Evolutionary conservation across 2,329 filamentous ascomycete genomes (phyloP).

Genomic region (Daldinia sp.): DNA sequence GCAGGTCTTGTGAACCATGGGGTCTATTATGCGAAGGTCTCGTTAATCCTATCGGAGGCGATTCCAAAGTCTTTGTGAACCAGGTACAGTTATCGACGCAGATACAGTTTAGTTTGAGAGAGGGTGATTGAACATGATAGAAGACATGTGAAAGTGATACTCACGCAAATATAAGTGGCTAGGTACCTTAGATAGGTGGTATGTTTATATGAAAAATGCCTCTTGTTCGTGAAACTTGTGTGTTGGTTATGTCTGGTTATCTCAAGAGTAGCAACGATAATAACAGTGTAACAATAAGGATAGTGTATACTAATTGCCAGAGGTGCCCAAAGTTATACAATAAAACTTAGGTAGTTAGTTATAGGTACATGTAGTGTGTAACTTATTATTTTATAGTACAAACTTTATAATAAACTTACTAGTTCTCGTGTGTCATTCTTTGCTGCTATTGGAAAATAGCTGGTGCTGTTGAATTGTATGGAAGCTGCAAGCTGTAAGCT

Average conservation of each 20-base stretch:
- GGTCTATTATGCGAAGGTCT: not conserved
- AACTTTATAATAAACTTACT: not conserved
- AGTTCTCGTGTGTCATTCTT: not conserved
- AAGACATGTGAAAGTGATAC: not conserved
- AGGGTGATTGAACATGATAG: not conserved
- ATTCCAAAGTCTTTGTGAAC: not conserved
- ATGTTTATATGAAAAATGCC: not conserved
- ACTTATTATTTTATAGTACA: not conserved
- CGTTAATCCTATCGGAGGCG: not conserved
- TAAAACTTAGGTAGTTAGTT: too few relatives aligned
- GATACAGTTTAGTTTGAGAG: not conserved
- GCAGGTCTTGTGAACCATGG: not conserved
- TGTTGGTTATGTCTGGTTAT: not conserved
- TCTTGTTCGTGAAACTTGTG: not conserved
- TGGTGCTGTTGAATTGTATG: not conserved
- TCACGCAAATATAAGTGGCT: too few relatives aligned
- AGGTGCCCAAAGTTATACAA: too few relatives aligned
- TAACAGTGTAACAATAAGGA: not conserved
- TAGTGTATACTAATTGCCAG: not conserved
- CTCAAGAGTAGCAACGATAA: not conserved
- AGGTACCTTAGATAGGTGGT: too few relatives aligned
- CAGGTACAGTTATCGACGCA: not conserved
- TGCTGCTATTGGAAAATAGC: not conserved
- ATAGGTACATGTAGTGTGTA: not conserved
- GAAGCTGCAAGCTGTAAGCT: too few relatives aligned